Percentiles rank a stretch among this genome's conserved stretches.
Evolutionary conservation across 805 yeast genomes (phyloP).

Genomic region (Teunomyces funiuensis): DNA sequence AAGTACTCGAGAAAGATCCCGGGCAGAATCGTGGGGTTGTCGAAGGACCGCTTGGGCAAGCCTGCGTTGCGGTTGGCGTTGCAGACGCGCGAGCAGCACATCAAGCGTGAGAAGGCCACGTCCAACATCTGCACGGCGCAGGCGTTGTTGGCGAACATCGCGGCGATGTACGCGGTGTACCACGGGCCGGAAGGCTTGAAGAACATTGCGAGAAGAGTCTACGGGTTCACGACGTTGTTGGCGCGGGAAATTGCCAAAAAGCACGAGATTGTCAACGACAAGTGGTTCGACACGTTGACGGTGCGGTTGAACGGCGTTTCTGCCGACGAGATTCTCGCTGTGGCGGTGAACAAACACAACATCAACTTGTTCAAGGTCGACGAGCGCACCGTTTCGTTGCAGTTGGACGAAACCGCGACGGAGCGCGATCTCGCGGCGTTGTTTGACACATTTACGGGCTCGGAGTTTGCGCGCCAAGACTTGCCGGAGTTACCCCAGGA

Average conservation of each 20-base stretch:
- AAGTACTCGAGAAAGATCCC: slow-evolving; percentile 89
- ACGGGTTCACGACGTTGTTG: slow-evolving; percentile 69
- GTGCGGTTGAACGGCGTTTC: slow-evolving; percentile 47
- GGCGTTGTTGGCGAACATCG: slow-evolving; percentile 91
- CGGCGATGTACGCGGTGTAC: slow-evolving; percentile 93
- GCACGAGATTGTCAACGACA: slow-evolving; percentile 54
- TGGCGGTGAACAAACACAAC: slow-evolving; percentile 60
- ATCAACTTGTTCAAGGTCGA: slow-evolving; percentile 76
- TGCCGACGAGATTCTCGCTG: slow-evolving; percentile 55
- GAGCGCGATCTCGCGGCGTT: slow-evolving; percentile 58
- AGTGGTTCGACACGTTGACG: slow-evolving; percentile 88
- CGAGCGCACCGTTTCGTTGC: slow-evolving; percentile 62
- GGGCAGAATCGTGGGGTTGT: slow-evolving; percentile 91
- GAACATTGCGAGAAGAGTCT: slow-evolving; percentile 73
- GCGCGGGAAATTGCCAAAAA: slow-evolving; percentile 51
- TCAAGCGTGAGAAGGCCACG: slow-evolving; percentile 95
- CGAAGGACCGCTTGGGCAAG: slow-evolving; percentile 87
- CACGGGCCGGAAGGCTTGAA: slow-evolving; percentile 90
- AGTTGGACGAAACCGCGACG: slow-evolving; percentile 87
- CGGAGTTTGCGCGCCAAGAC: slow-evolving; percentile 14
- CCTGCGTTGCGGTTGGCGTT: slow-evolving; percentile 89
- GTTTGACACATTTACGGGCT: slow-evolving; percentile 58
- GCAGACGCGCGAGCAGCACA: slow-evolving; percentile 98
- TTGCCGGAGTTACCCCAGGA: slow-evolving; percentile 53
- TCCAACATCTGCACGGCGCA: slow-evolving; percentile 98